These are phyloP conservation scores for Haematococcus lacustris DNA, from an alignment of 139 green algal genomes.

Conservation along the genomic window DNA sequence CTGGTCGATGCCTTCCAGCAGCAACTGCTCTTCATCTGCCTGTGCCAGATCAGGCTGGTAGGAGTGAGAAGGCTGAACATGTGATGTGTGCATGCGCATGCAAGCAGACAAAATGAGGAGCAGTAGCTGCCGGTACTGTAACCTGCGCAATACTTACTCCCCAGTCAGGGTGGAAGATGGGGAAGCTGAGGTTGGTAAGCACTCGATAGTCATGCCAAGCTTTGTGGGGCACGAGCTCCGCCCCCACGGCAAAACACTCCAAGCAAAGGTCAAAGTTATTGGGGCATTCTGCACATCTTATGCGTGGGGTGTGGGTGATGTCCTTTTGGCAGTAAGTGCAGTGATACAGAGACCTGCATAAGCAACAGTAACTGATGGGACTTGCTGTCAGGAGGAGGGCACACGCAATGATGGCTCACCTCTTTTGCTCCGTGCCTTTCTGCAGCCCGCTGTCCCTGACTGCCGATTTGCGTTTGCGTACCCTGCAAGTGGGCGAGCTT, in stretches of 20 bases:
- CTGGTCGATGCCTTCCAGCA: slow-evolving; percentile 87
- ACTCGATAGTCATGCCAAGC: slow-evolving; percentile 75
- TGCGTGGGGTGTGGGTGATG: slow-evolving; percentile 72
- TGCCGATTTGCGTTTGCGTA: no score
- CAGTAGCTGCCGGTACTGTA: not conserved
- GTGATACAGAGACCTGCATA: slow-evolving; percentile 77
- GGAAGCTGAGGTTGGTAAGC: slow-evolving; percentile 90
- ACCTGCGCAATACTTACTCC: slow-evolving; percentile 41
- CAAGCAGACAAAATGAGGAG: not conserved
- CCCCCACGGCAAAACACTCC: slow-evolving; percentile 92
- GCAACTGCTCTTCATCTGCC: slow-evolving; percentile 92
- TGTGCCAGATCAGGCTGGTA: slow-evolving; percentile 9
- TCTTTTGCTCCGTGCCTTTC: no score
- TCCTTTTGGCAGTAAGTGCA: slow-evolving; percentile 95
- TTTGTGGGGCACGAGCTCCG: slow-evolving; percentile 69
- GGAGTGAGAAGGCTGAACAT: not conserved
- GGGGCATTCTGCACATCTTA: slow-evolving; percentile 86
- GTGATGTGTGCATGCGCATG: not conserved
- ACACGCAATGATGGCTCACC: no score
- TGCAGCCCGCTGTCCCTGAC: no score
- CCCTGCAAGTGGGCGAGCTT: no score
- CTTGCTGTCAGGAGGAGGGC: no score
- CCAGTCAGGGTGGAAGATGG: slow-evolving; percentile 84
- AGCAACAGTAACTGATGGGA: no score
- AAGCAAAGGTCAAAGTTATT: slow-evolving; percentile 95